Percentiles rank a stretch among this genome's conserved stretches.
phyloP scores from a whole-genome alignment of 768 basidiomycete genomes.

The Cystobasidium onofrii region DNA sequence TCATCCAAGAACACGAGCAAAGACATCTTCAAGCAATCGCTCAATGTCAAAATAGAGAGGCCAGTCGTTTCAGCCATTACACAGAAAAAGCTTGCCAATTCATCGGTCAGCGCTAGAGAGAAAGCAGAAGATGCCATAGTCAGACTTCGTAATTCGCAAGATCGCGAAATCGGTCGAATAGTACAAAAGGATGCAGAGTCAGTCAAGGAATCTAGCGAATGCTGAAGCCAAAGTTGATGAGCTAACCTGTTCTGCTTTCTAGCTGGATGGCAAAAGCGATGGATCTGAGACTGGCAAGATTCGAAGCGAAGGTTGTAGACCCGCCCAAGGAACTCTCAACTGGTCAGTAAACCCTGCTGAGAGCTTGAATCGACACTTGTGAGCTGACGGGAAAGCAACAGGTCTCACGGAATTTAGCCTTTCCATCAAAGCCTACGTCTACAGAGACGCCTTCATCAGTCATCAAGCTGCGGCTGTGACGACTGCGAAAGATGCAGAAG shows the following conservation, averaged over 20 bases:
- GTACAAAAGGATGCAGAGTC: constrained; percentile 5
- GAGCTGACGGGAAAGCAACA: not conserved
- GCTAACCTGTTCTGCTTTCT: not conserved
- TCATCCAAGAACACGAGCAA: constrained; percentile 4
- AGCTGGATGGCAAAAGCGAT: constrained; percentile 30
- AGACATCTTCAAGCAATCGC: constrained; percentile 19
- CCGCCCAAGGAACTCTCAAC: constrained; percentile 1
- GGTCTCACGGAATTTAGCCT: constrained; percentile 9
- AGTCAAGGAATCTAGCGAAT: not conserved
- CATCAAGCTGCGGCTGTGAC: not conserved
- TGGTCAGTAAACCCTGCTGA: not conserved
- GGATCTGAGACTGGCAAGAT: constrained; percentile 11
- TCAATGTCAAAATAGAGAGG: constrained; percentile 1
- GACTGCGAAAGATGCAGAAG: not conserved
- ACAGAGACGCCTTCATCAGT: constrained; percentile 3
- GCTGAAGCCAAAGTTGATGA: not conserved
- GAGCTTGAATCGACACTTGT: not conserved
- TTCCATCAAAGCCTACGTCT: not conserved
- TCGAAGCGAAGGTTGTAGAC: constrained; percentile 2
- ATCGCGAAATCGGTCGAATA: constrained; percentile 12
- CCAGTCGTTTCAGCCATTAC: constrained; percentile 18
- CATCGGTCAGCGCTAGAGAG: not conserved
- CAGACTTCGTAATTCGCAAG: constrained; percentile 18
- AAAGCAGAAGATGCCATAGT: constrained; percentile 13
- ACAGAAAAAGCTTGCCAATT: constrained; percentile 8